These are phyloP conservation scores for Fragaria iinumae DNA, from an alignment of 306 rosid genomes.

Conservation along the genomic window DNA sequence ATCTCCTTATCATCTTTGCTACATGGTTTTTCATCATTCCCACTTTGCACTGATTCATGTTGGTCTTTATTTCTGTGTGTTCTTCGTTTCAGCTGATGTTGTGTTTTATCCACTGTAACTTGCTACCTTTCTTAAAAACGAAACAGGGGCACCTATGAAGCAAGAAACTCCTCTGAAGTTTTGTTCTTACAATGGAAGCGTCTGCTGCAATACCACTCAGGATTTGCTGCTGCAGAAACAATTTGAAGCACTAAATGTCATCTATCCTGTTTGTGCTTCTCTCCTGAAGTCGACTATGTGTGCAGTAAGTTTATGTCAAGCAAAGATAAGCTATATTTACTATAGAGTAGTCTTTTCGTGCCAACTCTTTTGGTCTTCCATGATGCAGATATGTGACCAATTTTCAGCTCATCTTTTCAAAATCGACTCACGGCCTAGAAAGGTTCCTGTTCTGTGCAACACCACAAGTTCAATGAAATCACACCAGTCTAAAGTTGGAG, in stretches of 20 bases:
- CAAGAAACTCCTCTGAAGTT: slow-evolving; percentile 18
- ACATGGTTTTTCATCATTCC: slow-evolving; percentile 4
- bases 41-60: slow-evolving; percentile 19
- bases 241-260: slow-evolving; percentile 18
- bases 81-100: not conserved
- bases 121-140: not conserved
- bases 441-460: slow-evolving; percentile 32
- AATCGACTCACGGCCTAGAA: slow-evolving; percentile 18
- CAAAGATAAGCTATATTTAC: not conserved
- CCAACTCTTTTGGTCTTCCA: not conserved
- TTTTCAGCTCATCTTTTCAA: slow-evolving; percentile 26
- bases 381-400: slow-evolving; percentile 27
- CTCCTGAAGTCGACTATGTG: slow-evolving; percentile 27
- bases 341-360: not conserved
- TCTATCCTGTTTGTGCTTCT: slow-evolving; percentile 24
- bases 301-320: slow-evolving; percentile 14
- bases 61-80: slow-evolving; percentile 7
- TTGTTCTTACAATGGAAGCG: slow-evolving; percentile 21
- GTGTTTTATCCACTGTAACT: not conserved
- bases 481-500: slow-evolving; percentile 13
- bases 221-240: slow-evolving; percentile 26
- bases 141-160: slow-evolving; percentile 24
- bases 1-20: slow-evolving; percentile 16
- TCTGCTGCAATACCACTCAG: slow-evolving; percentile 17
- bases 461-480: slow-evolving; percentile 16